Conservation (phyloP, 176 grass and related monocot species). For the Bonia amplexicaulis region DNA sequence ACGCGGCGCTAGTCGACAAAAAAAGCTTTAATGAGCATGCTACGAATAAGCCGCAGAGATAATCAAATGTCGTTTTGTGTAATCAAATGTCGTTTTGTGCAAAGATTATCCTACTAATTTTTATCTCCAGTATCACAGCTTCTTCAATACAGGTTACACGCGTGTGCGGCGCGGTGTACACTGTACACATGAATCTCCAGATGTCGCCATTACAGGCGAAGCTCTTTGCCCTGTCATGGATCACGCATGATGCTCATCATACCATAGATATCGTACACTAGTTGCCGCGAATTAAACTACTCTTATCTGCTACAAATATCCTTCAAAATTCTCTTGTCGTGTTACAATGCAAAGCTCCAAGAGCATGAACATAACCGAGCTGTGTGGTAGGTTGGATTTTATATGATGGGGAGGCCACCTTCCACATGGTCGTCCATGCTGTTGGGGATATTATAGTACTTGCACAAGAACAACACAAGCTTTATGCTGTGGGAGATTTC, state of each 20-base stretch:
- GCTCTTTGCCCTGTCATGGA: not conserved
- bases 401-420: not conserved
- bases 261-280: not conserved
- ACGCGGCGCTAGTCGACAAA: not conserved
- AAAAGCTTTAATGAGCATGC: not conserved
- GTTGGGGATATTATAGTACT: not conserved
- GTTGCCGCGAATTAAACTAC: not conserved
- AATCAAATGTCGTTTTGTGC: not conserved
- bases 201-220: not conserved
- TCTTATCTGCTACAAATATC: conserved; percentile 14
- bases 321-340: not conserved
- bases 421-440: conserved; percentile 22
- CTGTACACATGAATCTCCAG: conserved; percentile 23
- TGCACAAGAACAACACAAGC: not conserved
- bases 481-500: conserved; percentile 33
- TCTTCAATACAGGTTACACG: not conserved
- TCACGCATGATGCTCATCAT: not conserved
- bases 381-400: conserved; percentile 15
- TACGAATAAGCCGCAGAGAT: not conserved
- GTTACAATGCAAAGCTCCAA: not conserved
- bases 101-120: not conserved
- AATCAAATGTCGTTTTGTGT: not conserved
- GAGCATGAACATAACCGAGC: conserved; percentile 7
- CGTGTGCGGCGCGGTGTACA: conserved; percentile 1
- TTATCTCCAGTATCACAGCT: not conserved